Conservation (phyloP, 2,329 filamentous ascomycete species). For the Biscogniauxia marginata region DNA sequence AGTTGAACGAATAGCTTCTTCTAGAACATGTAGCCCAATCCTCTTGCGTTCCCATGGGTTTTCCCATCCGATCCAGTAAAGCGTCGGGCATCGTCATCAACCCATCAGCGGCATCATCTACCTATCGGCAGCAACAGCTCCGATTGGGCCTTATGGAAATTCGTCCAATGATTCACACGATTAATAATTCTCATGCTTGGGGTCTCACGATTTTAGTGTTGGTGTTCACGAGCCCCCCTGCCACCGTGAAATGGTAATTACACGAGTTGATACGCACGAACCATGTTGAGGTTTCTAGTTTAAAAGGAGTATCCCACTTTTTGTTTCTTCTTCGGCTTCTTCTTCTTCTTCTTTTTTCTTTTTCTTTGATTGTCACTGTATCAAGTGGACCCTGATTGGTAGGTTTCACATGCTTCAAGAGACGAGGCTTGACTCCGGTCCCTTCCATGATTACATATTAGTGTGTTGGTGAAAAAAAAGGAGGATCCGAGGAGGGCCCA, state of each 20-base stretch:
- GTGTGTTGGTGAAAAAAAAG: no score
- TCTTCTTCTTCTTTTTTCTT: not conserved
- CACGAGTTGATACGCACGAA: not conserved
- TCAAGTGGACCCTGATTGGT: not conserved
- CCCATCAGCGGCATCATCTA: no score
- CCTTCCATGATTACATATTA: no score
- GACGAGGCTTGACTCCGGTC: not conserved
- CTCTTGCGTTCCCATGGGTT: not conserved
- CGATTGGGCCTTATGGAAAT: no score
- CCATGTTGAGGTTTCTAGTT: not conserved
- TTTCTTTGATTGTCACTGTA: not conserved
- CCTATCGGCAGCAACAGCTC: not conserved
- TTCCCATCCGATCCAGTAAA: not conserved
- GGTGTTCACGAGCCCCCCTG: no score
- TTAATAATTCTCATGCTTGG: no score
- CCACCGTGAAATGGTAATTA: no score
- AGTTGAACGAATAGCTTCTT: not conserved
- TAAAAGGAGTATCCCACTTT: not conserved
- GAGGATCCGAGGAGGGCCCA: no score
- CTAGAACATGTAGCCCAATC: not conserved
- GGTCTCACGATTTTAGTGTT: no score
- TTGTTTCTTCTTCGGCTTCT: not conserved
- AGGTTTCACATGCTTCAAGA: not conserved
- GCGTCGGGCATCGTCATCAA: not conserved
- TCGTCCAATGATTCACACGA: no score